Percentiles rank a stretch among this genome's conserved stretches.
Conservation (phyloP, 1,284 basidiomycete genomes). For the Ceratobasidium sp. region DNA sequence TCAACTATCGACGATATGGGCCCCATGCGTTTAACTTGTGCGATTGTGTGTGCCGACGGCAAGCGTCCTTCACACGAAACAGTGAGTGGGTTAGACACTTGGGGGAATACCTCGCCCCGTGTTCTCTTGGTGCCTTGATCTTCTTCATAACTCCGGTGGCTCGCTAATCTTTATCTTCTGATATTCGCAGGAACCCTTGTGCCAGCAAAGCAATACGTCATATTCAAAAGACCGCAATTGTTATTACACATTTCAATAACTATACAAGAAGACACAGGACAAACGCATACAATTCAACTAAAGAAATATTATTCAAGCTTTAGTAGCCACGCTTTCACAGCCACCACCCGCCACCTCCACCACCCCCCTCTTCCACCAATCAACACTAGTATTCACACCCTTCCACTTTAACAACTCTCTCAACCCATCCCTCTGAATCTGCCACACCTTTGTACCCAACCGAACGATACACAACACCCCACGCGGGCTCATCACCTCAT, state of each 20-base stretch:
- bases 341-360: not conserved
- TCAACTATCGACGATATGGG: conserved; percentile 5
- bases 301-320: not conserved
- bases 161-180: not conserved
- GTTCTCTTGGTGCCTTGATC: conserved; percentile 5
- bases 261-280: not conserved
- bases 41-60: no score
- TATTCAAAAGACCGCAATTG: not conserved
- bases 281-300: not conserved
- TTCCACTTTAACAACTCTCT: not conserved
- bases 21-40: no score
- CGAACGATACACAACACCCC: conserved; percentile 18
- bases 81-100: no score
- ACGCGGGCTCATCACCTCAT: conserved; percentile 25
- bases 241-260: not conserved
- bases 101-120: no score
- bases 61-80: no score
- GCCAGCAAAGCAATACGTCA: not conserved
- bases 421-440: conserved; percentile 19
- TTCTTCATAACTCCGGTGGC: not conserved
- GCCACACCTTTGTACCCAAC: conserved; percentile 21
- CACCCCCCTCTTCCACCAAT: not conserved
- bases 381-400: not conserved
- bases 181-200: not conserved
- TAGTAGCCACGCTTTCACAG: no score